These are phyloP conservation scores for Ogataea minuta DNA, from an alignment of 805 yeast genomes.

Conservation along the genomic window DNA sequence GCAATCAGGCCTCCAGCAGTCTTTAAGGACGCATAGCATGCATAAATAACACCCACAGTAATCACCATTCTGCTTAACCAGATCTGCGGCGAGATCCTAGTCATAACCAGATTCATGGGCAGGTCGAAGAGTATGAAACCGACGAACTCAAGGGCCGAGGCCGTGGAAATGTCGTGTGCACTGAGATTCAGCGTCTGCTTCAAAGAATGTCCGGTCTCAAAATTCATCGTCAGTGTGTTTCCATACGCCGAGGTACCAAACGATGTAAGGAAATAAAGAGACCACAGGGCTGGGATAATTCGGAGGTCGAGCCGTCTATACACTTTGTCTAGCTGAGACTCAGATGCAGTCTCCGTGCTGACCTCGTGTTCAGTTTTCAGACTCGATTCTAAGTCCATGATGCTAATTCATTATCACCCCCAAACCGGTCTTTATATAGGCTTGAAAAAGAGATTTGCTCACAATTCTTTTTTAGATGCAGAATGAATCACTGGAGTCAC, in stretches of 20 bases:
- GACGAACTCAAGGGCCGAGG: slow-evolving; percentile 78
- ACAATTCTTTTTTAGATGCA: slow-evolving; percentile 6
- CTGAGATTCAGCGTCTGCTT: slow-evolving; percentile 48
- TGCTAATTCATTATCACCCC: background rate
- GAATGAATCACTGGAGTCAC: slow-evolving; percentile 17
- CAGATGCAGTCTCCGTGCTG: no score
- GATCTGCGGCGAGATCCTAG: slow-evolving; percentile 76
- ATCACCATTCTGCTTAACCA: slow-evolving; percentile 81
- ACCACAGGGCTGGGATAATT: slow-evolving; percentile 82
- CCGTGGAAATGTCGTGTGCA: slow-evolving; percentile 61
- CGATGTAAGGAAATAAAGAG: slow-evolving; percentile 72
- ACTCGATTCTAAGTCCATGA: slow-evolving; percentile 6
- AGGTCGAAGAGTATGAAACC: slow-evolving; percentile 83
- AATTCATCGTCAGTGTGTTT: slow-evolving; percentile 76
- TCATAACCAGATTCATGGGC: slow-evolving; percentile 85
- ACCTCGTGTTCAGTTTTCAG: slow-evolving; percentile 2
- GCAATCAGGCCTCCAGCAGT: slow-evolving; percentile 64
- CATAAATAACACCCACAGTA: slow-evolving; percentile 72
- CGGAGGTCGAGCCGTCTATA: slow-evolving; percentile 65
- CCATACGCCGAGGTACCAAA: slow-evolving; percentile 79
- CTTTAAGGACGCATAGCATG: slow-evolving; percentile 66
- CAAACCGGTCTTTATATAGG: slow-evolving; percentile 1
- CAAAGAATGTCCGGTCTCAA: slow-evolving; percentile 58
- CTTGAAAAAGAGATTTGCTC: background rate
- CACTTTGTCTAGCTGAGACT: slow-evolving; percentile 41